Base-by-base conservation (phyloP, 352 stramenopile species). In the Phytophthora citricola region DNA sequence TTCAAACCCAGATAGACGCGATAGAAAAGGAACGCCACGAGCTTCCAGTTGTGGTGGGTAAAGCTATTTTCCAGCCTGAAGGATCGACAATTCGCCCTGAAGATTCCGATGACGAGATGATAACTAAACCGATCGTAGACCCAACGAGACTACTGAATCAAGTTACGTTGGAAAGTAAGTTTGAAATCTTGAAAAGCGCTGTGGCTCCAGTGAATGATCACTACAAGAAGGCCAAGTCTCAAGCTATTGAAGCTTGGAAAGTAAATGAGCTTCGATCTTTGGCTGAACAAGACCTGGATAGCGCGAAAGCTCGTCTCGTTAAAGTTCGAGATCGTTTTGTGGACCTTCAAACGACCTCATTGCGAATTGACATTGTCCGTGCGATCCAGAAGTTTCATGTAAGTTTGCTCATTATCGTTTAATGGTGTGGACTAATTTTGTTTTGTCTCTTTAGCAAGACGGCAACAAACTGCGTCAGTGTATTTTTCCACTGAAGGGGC, bases 221-320 rank as follows among this genome's bases (percentile, higher is more conserved):
- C 26, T 90, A 82, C 57, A 81, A 87, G 43, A 82, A 83, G 27
- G 63, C 74, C 0, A 86, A 87, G 24, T 49, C 57, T 2, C 50
- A 84, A 24, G 63, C 71, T 9, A 76, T 89, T 27, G 79, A 91
- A 46, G 73, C 62, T n/a, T 93, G 81, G 82, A 88, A 90, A 52
- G 73, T 78, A 15, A 78, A 72, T 38, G 77, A 90, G 39, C 62
- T 78, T 26, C 79, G 81, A 54, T 40, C 59, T 1, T 31, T 87
- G 17, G 71, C 81, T 3, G 75, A 91, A 29, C 69, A 85, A 32
- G 86, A 93, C 9, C 50, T 93, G 0, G 75, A 93, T n/a, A 65
- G 63, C 14, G 75, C 81, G 0, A 83, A 87, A 55, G 79, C 69
- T 22, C 80, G 84, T 0, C 73, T 94, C 4, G 70, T 81, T 11